A percentile compares a stretch with the other conserved stretches of the same genome.
These are phyloP conservation scores for Lasiodiplodia theobromae DNA, from an alignment of 2,329 filamentous ascomycete species.

Conservation along the genomic window DNA sequence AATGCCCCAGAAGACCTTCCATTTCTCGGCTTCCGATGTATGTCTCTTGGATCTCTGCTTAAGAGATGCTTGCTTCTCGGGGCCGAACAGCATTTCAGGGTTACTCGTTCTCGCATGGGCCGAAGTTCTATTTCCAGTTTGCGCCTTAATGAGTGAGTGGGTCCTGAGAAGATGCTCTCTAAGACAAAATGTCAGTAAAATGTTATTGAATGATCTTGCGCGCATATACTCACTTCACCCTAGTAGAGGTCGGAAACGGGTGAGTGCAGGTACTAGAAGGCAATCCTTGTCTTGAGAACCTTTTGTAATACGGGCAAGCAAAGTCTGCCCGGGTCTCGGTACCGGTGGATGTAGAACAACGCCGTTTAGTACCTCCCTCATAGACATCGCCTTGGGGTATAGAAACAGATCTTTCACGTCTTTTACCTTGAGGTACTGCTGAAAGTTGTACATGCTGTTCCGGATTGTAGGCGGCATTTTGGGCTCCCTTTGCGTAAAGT, in stretches of 20 bases:
- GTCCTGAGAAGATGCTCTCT: neutral
- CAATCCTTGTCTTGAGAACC: neutral
- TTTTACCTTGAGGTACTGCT: neutral
- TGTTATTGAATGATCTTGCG: accelerated
- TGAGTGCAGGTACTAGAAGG: neutral
- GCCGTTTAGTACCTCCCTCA: neutral
- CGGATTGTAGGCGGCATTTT: neutral
- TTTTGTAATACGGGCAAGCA: neutral
- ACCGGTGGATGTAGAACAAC: neutral
- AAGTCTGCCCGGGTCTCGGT: neutral
- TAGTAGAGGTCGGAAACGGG: neutral
- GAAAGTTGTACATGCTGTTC: neutral
- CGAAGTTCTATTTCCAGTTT: neutral
- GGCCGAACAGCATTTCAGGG: neutral
- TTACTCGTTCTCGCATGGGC: neutral
- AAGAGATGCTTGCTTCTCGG: neutral
- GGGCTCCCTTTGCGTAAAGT: neutral
- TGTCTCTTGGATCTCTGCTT: neutral
- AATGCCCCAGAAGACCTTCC: neutral
- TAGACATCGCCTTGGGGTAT: neutral
- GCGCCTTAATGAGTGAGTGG: neutral
- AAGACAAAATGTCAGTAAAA: neutral
- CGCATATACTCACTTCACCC: neutral
- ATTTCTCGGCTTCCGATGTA: neutral
- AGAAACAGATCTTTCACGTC: neutral